These are phyloP conservation scores for Ajuga reptans DNA, from an alignment of 305 asterid genomes.

Conservation along the genomic window DNA sequence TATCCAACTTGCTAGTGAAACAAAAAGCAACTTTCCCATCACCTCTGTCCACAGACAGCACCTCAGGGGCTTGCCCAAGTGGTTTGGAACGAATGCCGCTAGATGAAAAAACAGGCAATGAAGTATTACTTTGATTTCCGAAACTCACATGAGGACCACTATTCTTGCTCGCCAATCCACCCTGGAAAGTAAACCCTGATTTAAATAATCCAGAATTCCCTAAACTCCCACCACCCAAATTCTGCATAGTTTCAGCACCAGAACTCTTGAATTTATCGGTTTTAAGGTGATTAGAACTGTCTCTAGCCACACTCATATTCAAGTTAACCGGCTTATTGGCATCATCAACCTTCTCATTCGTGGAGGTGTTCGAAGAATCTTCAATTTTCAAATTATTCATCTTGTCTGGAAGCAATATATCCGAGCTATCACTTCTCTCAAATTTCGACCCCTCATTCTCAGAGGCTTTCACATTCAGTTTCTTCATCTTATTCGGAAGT, in stretches of 20 bases:
- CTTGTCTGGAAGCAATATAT: conserved; percentile 25
- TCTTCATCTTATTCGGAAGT: conserved; percentile 50
- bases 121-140: conserved; percentile 28
- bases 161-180: conserved; percentile 28
- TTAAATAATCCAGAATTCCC: conserved; percentile 26
- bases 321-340: conserved; percentile 8
- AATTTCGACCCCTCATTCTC: conserved; percentile 19
- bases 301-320: conserved; percentile 22
- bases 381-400: conserved; percentile 27
- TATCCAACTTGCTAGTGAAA: conserved; percentile 42
- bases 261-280: conserved; percentile 23
- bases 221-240: conserved; percentile 27
- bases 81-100: conserved; percentile 31
- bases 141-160: conserved; percentile 26
- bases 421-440: conserved; percentile 23
- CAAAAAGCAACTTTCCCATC: conserved; percentile 51
- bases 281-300: conserved; percentile 14
- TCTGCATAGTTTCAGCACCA: conserved; percentile 23
- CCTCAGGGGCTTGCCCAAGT: conserved; percentile 30
- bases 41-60: conserved; percentile 31
- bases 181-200: conserved; percentile 43
- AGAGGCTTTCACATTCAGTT: conserved; percentile 45
- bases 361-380: conserved; percentile 22
- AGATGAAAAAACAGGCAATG: conserved; percentile 33
- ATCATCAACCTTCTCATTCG: conserved; percentile 23